phyloP scores from a whole-genome alignment of 371 early-diverging fungal genomes.

The Mortierella sp. region DNA sequence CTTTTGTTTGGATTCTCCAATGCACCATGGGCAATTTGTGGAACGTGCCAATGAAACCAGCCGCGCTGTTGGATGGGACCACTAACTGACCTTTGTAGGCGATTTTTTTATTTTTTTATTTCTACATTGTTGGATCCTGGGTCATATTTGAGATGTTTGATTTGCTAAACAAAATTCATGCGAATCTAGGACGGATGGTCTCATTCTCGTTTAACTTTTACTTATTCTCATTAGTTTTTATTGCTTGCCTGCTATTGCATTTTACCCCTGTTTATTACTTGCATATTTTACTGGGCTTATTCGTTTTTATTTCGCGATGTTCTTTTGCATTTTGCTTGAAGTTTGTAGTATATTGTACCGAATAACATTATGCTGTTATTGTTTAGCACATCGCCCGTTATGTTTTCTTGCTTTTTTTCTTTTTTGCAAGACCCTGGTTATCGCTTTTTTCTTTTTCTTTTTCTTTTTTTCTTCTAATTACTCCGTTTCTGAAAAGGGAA shows the following conservation, averaged over 20 bases:
- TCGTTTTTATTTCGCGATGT: background rate
- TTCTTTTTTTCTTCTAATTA: background rate
- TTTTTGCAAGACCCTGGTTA: background rate
- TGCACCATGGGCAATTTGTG: constrained; percentile 18
- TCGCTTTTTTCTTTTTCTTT: constrained; percentile 13
- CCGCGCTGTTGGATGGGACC: constrained; percentile 39
- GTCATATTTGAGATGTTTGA: too few relatives aligned
- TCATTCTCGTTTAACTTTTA: too few relatives aligned
- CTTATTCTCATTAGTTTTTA: background rate
- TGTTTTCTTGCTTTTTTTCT: background rate
- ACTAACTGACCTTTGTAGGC: background rate
- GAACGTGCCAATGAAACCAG: constrained; percentile 23
- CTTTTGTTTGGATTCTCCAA: constrained; percentile 33
- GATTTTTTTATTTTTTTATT: constrained; percentile 9
- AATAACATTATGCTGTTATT: background rate
- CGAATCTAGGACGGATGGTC: too few relatives aligned
- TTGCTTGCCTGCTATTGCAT: constrained; percentile 6
- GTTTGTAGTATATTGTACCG: constrained; percentile 5
- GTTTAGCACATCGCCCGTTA: background rate
- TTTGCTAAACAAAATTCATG: too few relatives aligned
- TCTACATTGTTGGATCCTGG: constrained; percentile 3
- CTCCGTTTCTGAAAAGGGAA: too few relatives aligned
- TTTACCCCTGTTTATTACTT: constrained; percentile 2
- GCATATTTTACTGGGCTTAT: background rate
- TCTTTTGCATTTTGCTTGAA: constrained; percentile 1